These are phyloP conservation scores for Cytospora chrysosperma DNA, from an alignment of 2,329 filamentous ascomycete genomes.

Conservation along the genomic window DNA sequence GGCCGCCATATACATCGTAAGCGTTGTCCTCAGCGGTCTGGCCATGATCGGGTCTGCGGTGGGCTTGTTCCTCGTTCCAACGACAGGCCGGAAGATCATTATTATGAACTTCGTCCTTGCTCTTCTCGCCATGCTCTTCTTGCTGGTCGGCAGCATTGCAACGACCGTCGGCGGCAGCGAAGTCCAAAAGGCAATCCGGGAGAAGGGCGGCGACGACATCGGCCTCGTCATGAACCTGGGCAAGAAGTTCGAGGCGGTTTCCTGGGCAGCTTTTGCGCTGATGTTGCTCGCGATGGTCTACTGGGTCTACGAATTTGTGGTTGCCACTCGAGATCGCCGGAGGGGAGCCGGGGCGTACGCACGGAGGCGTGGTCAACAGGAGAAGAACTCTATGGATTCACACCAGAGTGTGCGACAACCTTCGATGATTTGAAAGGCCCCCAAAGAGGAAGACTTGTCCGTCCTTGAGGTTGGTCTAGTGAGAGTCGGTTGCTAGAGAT, in stretches of 20 bases:
- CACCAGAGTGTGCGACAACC: background rate
- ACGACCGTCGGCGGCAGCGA: constrained; percentile 42
- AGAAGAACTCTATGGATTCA: constrained; percentile 19
- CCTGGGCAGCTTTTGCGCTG: constrained; percentile 48
- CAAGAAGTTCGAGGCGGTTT: constrained; percentile 44
- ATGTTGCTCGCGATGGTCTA: constrained; percentile 42
- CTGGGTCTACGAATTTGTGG: constrained; percentile 40
- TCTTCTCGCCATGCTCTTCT: constrained; percentile 36
- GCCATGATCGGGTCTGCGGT: constrained; percentile 41
- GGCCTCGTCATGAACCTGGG: constrained; percentile 46
- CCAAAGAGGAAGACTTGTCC: background rate
- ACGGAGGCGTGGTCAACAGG: background rate
- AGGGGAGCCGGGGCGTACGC: constrained; percentile 20
- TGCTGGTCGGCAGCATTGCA: constrained; percentile 44
- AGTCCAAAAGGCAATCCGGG: constrained; percentile 40
- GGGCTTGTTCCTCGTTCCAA: constrained; percentile 30
- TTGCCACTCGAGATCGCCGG: constrained; percentile 32
- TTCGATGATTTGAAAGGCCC: background rate
- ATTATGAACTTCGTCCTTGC: constrained; percentile 41
- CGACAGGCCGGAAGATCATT: constrained; percentile 25
- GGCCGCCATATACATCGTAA: constrained; percentile 50
- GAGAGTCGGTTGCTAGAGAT: background rate
- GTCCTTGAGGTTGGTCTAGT: background rate
- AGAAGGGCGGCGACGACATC: constrained; percentile 42
- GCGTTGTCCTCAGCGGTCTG: constrained; percentile 42